Base-by-base conservation (phyloP, 2,329 filamentous ascomycete species). In the Aspergillus spinulosporus region DNA sequence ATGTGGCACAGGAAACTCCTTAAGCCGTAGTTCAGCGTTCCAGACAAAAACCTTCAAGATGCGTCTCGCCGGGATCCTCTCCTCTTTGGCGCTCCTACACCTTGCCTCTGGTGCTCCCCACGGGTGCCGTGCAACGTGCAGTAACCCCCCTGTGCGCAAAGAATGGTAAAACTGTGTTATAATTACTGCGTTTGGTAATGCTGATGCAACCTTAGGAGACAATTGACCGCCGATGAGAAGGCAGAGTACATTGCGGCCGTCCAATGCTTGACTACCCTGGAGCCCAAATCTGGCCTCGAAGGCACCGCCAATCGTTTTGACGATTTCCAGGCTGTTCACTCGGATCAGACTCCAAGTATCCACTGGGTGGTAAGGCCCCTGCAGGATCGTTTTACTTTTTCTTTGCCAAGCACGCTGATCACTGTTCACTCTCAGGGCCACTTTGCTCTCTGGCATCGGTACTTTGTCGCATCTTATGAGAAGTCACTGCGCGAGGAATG, bases 391-490 rank as follows among this genome's bases (percentile, higher is more conserved):
- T 21, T 21, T 21, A 21, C 32, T 49, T 9, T 31, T 39, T 26
- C 32, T 9, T 26, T 48, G 36, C 37, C 32, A 45, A 56, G 56
- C 49, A 9, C 36, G 43, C 54, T 61, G 42, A 60, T 58, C 50
- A 54, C 34, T 8, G 28, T 46, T 59, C 11, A 31, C 21, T 15
- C 11, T 31, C 51, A 62, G 60, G 60, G 58, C 28, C 56, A 59
- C 42, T 76, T 78, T 62, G 64, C 77, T 34, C 66, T 72, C 15
- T 78, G 76, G 75, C 77, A 79, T 60, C 72, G 77, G 40, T 74
- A 75, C 56, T 76, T 72, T 59, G 61, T 74, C 21, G 69, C 66
- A 32, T 65, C 73, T 12, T 78, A 75, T 57, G 77, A 80, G 59
- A 66, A 72, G 54, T 71, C 72, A 26, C 66, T 80, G 9, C 63